phyloP scores from a whole-genome alignment of 208 protist species.

The Trypanosoma cruzi region DNA sequence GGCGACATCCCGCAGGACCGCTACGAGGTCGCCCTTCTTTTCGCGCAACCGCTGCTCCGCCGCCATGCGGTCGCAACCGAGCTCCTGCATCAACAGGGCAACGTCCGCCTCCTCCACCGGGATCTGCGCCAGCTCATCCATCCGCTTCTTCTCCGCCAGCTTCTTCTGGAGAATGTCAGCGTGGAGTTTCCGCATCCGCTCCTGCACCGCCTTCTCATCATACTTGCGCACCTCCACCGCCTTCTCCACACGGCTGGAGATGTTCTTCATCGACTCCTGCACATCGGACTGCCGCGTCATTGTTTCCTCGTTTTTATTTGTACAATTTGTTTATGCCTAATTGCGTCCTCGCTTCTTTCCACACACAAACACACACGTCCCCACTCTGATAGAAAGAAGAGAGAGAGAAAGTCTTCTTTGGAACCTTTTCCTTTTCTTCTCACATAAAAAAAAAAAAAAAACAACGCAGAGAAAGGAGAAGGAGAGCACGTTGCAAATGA shows the following conservation, averaged over 20 bases:
- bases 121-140: slow-evolving; percentile 47
- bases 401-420: neutral
- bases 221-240: slow-evolving; percentile 70
- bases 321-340: no score
- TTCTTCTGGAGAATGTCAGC: slow-evolving; percentile 66
- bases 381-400: no score
- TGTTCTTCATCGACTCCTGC: slow-evolving; percentile 76
- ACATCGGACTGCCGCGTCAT: slow-evolving; percentile 79
- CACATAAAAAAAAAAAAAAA: no score
- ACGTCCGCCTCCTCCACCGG: slow-evolving; percentile 55
- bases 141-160: slow-evolving; percentile 50
- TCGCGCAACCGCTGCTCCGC: slow-evolving; percentile 56
- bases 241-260: slow-evolving; percentile 68
- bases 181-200: slow-evolving; percentile 68
- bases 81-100: slow-evolving; percentile 40
- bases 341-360: no score
- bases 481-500: slow-evolving; percentile 43
- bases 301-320: no score
- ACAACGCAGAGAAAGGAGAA: slow-evolving; percentile 14
- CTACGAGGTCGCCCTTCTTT: slow-evolving; percentile 58
- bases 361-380: no score
- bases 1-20: slow-evolving; percentile 66
- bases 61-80: slow-evolving; percentile 34
- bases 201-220: slow-evolving; percentile 66
- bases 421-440: no score